A percentile compares a stretch with the other conserved stretches of the same genome.
These are phyloP conservation scores for Microascus cirrosus DNA, from an alignment of 2,329 filamentous ascomycete genomes.

Conservation along the genomic window DNA sequence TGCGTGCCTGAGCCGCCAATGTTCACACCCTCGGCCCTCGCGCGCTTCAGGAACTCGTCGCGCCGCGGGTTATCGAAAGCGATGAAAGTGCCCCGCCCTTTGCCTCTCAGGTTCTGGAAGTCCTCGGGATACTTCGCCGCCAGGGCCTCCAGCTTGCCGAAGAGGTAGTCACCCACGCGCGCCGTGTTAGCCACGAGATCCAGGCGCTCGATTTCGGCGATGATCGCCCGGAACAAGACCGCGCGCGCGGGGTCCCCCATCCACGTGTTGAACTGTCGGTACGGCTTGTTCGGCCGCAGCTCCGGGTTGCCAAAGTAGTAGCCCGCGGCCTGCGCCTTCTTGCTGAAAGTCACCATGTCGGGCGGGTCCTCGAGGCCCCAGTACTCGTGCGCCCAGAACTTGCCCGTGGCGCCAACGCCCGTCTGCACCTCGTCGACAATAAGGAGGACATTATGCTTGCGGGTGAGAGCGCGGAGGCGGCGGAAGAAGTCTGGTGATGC, in stretches of 20 bases:
- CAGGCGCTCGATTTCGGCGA: conserved; percentile 63
- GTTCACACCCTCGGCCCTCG: conserved; percentile 74
- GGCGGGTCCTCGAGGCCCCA: conserved; percentile 63
- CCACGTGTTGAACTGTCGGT: conserved; percentile 83
- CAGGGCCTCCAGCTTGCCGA: conserved; percentile 54
- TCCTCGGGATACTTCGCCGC: conserved; percentile 61
- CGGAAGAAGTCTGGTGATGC: conserved; percentile 70
- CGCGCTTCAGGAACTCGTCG: conserved; percentile 67
- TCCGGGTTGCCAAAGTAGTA: conserved; percentile 73
- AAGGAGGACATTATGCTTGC: conserved; percentile 57
- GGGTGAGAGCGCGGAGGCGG: conserved; percentile 60
- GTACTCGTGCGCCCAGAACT: conserved; percentile 82
- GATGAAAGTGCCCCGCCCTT: conserved; percentile 84
- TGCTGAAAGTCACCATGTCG: conserved; percentile 82
- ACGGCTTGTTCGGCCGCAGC: conserved; percentile 68
- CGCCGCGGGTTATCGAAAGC: conserved; percentile 77
- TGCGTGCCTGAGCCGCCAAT: conserved; percentile 70
- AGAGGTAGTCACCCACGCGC: conserved; percentile 69
- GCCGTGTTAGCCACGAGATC: conserved; percentile 75
- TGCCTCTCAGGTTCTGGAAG: conserved; percentile 75
- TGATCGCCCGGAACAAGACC: conserved; percentile 66
- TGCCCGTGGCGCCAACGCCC: conserved; percentile 73
- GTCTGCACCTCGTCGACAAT: conserved; percentile 83
- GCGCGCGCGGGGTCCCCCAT: conserved; percentile 73
- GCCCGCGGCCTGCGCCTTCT: conserved; percentile 77